Evolutionary conservation across 306 rosid genomes (phyloP), one percentile per base, ranked within the genome.

Genomic region (Glycine soja): DNA sequence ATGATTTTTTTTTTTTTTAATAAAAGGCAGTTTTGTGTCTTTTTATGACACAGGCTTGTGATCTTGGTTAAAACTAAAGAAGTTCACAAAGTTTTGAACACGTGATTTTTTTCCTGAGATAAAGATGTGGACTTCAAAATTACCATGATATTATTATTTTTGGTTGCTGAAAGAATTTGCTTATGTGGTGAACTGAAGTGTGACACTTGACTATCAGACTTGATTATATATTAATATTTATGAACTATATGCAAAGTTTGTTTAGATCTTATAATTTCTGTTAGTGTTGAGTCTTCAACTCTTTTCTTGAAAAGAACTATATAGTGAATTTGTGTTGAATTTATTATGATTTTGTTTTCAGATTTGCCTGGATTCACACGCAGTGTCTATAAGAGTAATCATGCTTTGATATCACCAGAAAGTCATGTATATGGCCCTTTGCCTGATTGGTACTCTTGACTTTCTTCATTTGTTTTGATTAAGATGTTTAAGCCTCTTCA

Each of bases 291-390:
- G 36, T 82, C 16, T 24, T 73, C 58, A 34, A 16, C 59, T 72
- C 34, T 74, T 73, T 73, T 36, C 53, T 10, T 53, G 43, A 10
- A 56, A 48, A 81, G 65, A 64, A 18, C n/a, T 61, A 58, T 64
- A 48, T 15, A 10, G 15, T 70, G 6, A 54, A 58, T 66, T 58
- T 64, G 46, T 74, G 57, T 42, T 85, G 68, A 43, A 57, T 80
- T 78, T 64, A 11, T 19, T 79, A 8, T 77, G 74, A 72, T 75
- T 75, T 83, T 62, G 67, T 51, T 85, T 84, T 82, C 87, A 95
- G 96, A 90, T 82, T 89, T 95, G 84, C 99, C 99, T 53, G 98
- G 99, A 81, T 95, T 91, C 88, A 93, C 99, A 7, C 97, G 98
- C 64, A 95, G 99, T 77, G 93, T 95, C 69, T 93, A 88, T 77